Evolutionary conservation across 202 grass and related monocot species (phyloP).

Genomic region (Brachypodium distachyon): DNA sequence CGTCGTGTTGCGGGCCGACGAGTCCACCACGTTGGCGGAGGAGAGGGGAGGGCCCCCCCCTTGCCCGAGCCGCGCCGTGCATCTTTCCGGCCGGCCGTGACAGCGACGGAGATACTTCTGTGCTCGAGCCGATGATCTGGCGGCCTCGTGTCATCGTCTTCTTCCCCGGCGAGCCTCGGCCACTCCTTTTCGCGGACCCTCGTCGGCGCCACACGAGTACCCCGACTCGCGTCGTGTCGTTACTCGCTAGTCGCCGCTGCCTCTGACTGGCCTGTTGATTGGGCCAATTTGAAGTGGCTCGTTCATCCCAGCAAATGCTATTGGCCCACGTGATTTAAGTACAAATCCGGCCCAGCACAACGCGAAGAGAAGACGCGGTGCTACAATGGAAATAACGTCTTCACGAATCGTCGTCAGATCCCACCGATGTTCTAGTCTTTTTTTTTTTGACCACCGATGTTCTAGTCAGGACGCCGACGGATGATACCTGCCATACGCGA

Average conservation of each 20-base stretch:
- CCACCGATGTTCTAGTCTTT: too few species aligned
- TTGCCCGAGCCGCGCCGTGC: not conserved
- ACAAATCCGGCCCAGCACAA: too few species aligned
- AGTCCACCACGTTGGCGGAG: conserved; percentile 5
- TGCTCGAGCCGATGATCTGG: not conserved
- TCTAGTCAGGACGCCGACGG: too few species aligned
- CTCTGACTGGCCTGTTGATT: not conserved
- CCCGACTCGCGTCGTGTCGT: not conserved
- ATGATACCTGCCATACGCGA: too few species aligned
- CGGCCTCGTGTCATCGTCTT: conserved; percentile 14
- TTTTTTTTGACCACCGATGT: too few species aligned
- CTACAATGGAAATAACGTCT: too few species aligned
- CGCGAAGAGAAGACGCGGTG: too few species aligned
- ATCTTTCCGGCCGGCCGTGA: not conserved
- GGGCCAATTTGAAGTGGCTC: not conserved
- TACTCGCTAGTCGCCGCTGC: not conserved
- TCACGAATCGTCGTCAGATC: too few species aligned
- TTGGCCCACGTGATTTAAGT: too few species aligned
- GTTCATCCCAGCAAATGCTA: too few species aligned
- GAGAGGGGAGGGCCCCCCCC: not conserved
- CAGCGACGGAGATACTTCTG: conserved; percentile 18
- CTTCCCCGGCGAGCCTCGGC: conserved; percentile 21
- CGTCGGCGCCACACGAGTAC: not conserved
- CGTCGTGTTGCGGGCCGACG: conserved; percentile 29
- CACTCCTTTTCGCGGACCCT: not conserved